phyloP scores from a whole-genome alignment of 2,329 filamentous ascomycete genomes.

The Pseudocercospora eumusae region DNA sequence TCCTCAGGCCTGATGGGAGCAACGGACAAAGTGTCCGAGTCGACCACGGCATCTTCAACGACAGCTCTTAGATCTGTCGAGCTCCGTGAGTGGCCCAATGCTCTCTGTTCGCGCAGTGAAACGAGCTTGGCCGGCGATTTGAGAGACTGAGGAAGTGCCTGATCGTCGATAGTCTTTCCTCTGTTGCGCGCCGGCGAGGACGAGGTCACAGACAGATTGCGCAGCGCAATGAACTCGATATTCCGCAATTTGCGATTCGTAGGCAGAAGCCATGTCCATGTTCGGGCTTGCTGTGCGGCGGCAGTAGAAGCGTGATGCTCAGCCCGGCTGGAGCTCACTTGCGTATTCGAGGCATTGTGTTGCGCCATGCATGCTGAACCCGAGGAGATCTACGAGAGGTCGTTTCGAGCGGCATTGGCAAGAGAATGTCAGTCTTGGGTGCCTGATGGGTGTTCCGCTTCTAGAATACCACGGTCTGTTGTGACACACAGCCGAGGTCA shows the following conservation, averaged over 20 bases:
- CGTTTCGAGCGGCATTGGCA: background rate
- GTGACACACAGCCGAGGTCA: no score
- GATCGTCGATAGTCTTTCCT: constrained; percentile 70
- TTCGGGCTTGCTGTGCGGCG: constrained; percentile 32
- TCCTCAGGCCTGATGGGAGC: background rate
- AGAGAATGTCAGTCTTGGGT: background rate
- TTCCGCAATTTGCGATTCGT: constrained; percentile 88
- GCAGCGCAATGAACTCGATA: constrained; percentile 80
- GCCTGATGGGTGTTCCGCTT: no score
- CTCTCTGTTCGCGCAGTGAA: constrained; percentile 52
- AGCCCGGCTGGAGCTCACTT: constrained; percentile 38
- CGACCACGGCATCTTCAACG: constrained; percentile 30
- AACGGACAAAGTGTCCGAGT: constrained; percentile 13
- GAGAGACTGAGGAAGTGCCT: constrained; percentile 67
- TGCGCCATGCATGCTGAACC: constrained; percentile 31
- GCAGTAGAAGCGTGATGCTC: constrained; percentile 30
- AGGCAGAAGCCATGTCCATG: constrained; percentile 57
- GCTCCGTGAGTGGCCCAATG: constrained; percentile 60
- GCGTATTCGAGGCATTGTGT: constrained; percentile 25
- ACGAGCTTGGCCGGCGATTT: constrained; percentile 69
- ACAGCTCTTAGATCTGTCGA: constrained; percentile 54
- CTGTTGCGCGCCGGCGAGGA: constrained; percentile 49
- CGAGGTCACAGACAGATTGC: constrained; percentile 73
- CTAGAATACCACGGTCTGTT: no score
- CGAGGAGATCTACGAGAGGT: background rate